A percentile compares a stretch with the other conserved stretches of the same genome.
phyloP scores from a whole-genome alignment of 2,329 filamentous ascomycete species.

The Elsinoe arachidis region DNA sequence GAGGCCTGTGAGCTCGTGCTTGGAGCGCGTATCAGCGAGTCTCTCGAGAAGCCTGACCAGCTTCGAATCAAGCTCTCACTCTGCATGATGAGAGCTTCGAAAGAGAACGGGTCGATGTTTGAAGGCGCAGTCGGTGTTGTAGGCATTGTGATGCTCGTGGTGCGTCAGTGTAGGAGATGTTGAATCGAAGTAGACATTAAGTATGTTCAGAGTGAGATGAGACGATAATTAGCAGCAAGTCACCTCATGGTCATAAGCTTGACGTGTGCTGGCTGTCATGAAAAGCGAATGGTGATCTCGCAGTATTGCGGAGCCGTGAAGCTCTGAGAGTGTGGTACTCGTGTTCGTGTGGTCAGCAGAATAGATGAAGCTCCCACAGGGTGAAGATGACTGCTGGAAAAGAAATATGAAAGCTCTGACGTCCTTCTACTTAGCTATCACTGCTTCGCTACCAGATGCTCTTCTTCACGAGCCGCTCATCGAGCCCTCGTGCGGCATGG shows the following conservation, averaged over 20 bases:
- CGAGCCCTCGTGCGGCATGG: not conserved
- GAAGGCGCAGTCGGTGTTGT: not conserved
- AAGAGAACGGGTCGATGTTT: not conserved
- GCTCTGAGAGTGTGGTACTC: not conserved
- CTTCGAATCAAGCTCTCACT: conserved; percentile 2
- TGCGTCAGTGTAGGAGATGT: not conserved
- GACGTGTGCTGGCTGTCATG: not conserved
- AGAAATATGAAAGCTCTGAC: not conserved
- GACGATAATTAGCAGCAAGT: not conserved
- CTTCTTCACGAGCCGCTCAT: not conserved
- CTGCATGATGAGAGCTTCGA: conserved; percentile 1
- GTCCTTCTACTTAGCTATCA: not conserved
- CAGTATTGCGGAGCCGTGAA: not conserved
- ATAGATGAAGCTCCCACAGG: not conserved
- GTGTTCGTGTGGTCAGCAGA: conserved; percentile 5
- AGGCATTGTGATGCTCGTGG: not conserved
- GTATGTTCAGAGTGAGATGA: not conserved
- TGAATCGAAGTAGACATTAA: conserved; percentile 2
- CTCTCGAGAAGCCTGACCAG: conserved; percentile 6
- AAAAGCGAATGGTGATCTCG: not conserved
- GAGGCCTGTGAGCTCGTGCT: not conserved
- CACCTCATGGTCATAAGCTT: not conserved
- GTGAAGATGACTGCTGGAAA: not conserved
- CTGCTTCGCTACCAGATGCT: not conserved
- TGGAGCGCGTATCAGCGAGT: not conserved